phyloP scores from a whole-genome alignment of 225 moss, liverwort and hornwort genomes.

The Antitrichia curtipendula region DNA sequence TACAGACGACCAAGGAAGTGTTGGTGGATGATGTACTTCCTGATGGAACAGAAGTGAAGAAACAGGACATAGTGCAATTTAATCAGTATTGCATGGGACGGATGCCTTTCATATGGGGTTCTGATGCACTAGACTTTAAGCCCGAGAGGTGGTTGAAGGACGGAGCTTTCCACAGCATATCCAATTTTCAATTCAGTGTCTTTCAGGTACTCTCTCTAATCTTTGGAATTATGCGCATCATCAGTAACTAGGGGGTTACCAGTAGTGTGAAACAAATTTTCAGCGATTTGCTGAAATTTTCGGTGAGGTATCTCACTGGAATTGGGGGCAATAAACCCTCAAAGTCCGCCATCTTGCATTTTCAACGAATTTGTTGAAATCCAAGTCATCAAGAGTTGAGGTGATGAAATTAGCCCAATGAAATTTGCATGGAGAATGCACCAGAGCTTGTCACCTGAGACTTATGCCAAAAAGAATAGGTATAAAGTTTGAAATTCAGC shows the following conservation, averaged over 20 bases:
- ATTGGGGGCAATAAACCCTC: not conserved
- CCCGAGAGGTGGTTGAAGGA: conserved; percentile 71
- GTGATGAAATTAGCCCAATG: not conserved
- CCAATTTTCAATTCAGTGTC: conserved; percentile 50
- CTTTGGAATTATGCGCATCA: not conserved
- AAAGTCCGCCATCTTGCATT: not conserved
- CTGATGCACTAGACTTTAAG: conserved; percentile 59
- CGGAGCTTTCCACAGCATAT: conserved; percentile 37
- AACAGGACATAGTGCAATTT: conserved; percentile 32
- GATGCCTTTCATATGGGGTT: conserved; percentile 65
- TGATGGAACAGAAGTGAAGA: conserved; percentile 41
- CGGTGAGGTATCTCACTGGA: not conserved
- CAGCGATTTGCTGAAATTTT: not conserved
- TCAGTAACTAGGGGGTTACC: not conserved
- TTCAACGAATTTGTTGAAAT: not conserved
- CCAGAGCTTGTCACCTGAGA: not conserved
- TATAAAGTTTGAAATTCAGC: not conserved
- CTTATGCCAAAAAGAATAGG: not conserved
- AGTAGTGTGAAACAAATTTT: not conserved
- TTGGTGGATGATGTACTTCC: conserved; percentile 49
- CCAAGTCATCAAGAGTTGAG: not conserved
- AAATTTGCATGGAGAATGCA: not conserved
- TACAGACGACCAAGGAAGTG: conserved; percentile 30
- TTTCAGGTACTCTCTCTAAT: conserved; percentile 34
- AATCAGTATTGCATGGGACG: conserved; percentile 56